Conservation (phyloP, 2,329 filamentous ascomycete genomes). For the Pseudogymnoascus sp. region DNA sequence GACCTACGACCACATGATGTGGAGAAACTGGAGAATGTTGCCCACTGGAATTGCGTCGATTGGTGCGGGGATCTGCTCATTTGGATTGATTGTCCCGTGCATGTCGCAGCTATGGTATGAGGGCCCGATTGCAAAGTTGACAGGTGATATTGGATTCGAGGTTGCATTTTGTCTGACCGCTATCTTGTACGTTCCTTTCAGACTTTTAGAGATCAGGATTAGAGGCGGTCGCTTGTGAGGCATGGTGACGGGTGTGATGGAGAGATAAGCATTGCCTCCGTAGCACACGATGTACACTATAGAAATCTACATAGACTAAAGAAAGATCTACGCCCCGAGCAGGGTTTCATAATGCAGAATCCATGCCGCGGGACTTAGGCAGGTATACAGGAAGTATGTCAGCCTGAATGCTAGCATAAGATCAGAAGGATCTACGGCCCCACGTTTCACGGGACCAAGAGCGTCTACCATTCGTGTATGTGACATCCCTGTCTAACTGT, state of each 20-base stretch:
- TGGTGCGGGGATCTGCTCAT: slow-evolving; percentile 31
- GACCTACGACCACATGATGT: slow-evolving; percentile 30
- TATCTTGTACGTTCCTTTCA: slow-evolving; percentile 38
- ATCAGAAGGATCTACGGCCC: background rate
- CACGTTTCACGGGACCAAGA: background rate
- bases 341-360: background rate
- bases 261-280: background rate
- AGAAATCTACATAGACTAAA: background rate
- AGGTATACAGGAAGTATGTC: background rate
- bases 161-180: slow-evolving; percentile 46
- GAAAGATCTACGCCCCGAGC: background rate
- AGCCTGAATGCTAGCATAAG: background rate
- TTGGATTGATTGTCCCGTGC: slow-evolving; percentile 47
- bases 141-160: slow-evolving; percentile 61
- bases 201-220: slow-evolving; percentile 32
- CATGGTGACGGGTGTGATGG: background rate
- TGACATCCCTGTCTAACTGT: background rate
- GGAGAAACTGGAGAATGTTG: slow-evolving; percentile 33
- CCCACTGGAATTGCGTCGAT: slow-evolving; percentile 36
- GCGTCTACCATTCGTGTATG: background rate
- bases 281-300: background rate
- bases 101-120: slow-evolving; percentile 56
- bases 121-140: slow-evolving; percentile 50
- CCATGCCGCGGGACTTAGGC: background rate
- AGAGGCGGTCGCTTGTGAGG: slow-evolving; percentile 15